A percentile compares a stretch with the other conserved stretches of the same genome.
phyloP scores from a whole-genome alignment of 768 basidiomycete species.

The Amanita polypyramis region DNA sequence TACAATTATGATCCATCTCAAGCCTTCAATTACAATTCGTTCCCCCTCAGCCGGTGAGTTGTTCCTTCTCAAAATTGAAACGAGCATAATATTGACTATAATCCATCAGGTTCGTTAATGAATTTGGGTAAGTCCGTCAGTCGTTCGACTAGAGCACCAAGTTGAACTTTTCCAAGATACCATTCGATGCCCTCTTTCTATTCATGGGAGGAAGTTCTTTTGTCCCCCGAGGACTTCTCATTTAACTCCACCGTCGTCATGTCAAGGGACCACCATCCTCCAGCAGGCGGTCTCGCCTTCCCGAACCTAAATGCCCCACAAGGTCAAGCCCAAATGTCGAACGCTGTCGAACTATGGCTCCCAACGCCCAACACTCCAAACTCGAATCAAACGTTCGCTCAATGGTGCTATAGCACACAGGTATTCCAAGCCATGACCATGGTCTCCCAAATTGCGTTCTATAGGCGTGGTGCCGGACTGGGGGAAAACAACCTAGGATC shows the following conservation, averaged over 20 bases:
- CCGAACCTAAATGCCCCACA: slow-evolving; percentile 45
- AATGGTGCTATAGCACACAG: slow-evolving; percentile 57
- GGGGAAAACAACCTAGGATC: slow-evolving; percentile 51
- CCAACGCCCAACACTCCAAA: slow-evolving; percentile 38
- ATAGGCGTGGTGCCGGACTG: slow-evolving; percentile 46
- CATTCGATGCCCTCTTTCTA: slow-evolving; percentile 58
- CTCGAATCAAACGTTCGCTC: slow-evolving; percentile 47
- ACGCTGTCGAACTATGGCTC: slow-evolving; percentile 43
- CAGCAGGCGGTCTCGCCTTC: slow-evolving; percentile 39
- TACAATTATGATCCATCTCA: slow-evolving; percentile 44
- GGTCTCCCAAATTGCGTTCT: slow-evolving; percentile 49
- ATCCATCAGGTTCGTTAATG: slow-evolving; percentile 38
- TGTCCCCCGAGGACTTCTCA: slow-evolving; percentile 37
- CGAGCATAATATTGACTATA: background rate
- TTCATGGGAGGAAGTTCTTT: slow-evolving; percentile 47
- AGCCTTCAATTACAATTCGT: slow-evolving; percentile 46
- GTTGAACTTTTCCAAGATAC: slow-evolving; percentile 24
- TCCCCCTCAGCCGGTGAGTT: slow-evolving; percentile 33
- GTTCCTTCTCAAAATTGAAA: no score
- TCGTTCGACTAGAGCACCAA: background rate
- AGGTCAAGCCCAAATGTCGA: slow-evolving; percentile 43
- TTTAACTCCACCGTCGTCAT: slow-evolving; percentile 49
- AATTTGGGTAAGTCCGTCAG: slow-evolving; percentile 35
- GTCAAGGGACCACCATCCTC: slow-evolving; percentile 47
- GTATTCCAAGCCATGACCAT: slow-evolving; percentile 51